Evolutionary conservation across 805 yeast species (phyloP).

Genomic region (Blastobotrys americana): DNA sequence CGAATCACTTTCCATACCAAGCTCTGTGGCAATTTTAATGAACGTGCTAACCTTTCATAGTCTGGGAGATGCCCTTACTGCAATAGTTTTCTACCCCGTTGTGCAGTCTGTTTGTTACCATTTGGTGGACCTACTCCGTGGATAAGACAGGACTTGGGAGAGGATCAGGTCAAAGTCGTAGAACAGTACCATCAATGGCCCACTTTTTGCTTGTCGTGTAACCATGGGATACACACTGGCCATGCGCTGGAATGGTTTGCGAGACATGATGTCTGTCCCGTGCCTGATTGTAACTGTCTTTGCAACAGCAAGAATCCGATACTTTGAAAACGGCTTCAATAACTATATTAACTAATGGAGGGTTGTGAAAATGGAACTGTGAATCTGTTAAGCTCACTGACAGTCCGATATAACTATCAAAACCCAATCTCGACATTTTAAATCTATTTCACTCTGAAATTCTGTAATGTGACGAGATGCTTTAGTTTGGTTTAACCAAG

Average conservation of each 20-base stretch:
- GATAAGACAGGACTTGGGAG: constrained; percentile 12
- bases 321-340: too few relatives aligned
- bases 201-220: constrained; percentile 82
- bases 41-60: neutral
- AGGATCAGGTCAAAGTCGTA: constrained; percentile 22
- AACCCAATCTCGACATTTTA: too few relatives aligned
- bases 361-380: too few relatives aligned
- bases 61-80: constrained; percentile 63
- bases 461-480: neutral
- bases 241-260: constrained; percentile 97
- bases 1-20: too few relatives aligned
- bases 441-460: too few relatives aligned
- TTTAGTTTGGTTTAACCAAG: neutral
- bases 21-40: constrained; percentile 1
- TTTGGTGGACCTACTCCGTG: constrained; percentile 44
- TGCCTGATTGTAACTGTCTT: constrained; percentile 82
- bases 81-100: constrained; percentile 79
- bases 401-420: too few relatives aligned
- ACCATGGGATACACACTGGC: constrained; percentile 90
- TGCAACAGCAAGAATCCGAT: constrained; percentile 42
- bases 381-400: too few relatives aligned
- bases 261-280: constrained; percentile 83
- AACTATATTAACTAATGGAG: too few relatives aligned
- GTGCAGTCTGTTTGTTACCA: constrained; percentile 80
- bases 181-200: constrained; percentile 70